These are phyloP conservation scores for Capillidium rhysosporum DNA, from an alignment of 371 early-diverging fungal species.

Conservation along the genomic window DNA sequence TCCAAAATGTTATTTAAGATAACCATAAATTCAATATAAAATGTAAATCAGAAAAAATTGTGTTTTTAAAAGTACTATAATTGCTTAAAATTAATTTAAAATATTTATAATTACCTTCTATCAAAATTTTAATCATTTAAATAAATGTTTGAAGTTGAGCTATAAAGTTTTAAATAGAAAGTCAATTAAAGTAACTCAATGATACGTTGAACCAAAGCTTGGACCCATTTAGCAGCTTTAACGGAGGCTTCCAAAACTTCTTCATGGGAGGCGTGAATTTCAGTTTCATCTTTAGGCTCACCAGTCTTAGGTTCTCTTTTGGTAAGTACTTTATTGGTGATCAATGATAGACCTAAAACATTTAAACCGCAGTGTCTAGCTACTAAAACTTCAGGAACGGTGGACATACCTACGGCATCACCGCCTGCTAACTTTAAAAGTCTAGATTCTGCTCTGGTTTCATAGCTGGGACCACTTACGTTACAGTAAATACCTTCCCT, in stretches of 20 bases:
- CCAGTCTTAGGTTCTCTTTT: slow-evolving; percentile 36
- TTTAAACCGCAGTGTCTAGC: slow-evolving; percentile 79
- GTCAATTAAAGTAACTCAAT: slow-evolving; percentile 11
- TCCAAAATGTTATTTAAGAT: too few relatives aligned
- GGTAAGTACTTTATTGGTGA: slow-evolving; percentile 64
- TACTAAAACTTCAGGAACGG: slow-evolving; percentile 86
- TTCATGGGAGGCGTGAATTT: slow-evolving; percentile 54
- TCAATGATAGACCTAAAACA: slow-evolving; percentile 64
- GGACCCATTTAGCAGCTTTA: slow-evolving; percentile 51
- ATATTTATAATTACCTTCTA: too few relatives aligned
- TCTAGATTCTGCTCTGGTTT: slow-evolving; percentile 77
- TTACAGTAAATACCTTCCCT: slow-evolving; percentile 74
- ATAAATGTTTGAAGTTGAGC: too few relatives aligned
- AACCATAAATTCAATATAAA: too few relatives aligned
- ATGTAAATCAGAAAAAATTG: too few relatives aligned
- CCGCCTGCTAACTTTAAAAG: slow-evolving; percentile 50
- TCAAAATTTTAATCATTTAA: too few relatives aligned
- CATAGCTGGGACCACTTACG: slow-evolving; percentile 80
- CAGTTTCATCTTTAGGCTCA: slow-evolving; percentile 22
- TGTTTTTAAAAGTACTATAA: too few relatives aligned
- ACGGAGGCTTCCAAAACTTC: slow-evolving; percentile 69
- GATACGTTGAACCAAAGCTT: slow-evolving; percentile 42
- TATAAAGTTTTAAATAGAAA: too few relatives aligned
- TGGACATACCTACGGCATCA: slow-evolving; percentile 92
- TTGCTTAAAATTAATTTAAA: too few relatives aligned